Evolutionary conservation across 169 alveolate genomes (phyloP), one percentile per base, ranked within the genome.

Genomic region (Babesia sp.): DNA sequence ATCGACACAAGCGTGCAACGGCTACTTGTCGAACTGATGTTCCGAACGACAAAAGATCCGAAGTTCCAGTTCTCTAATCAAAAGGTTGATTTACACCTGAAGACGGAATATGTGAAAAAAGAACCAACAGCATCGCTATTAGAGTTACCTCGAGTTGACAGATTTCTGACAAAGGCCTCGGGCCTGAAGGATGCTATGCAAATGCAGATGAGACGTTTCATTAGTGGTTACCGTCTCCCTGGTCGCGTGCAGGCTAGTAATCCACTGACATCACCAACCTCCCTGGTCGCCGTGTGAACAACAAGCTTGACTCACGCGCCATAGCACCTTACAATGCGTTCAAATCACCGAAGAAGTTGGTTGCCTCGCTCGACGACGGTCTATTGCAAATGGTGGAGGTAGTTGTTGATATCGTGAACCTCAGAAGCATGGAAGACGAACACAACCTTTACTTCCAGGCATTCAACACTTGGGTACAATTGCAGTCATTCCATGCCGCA

Each of bases 1-100:
- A 81, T 81, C 5, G 89, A 81, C 48, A 81, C 89, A 20, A 46
- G n/a, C 20, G 75, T 79, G 24, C 85, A 81, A 68, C 58, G 59
- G 31, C 24, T 73, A 14, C 28, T 81, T 29, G 29, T 81, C 31
- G 70, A 73, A 48, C 48, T 67, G 12, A 81, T 81, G 85, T 72
- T 68, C 71, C 36, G 84, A 31, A 71, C 82, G 31, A 81, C 84
- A 3, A 56, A 71, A 22, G 84, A 46, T 41, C 51, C 22, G 18
- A 56, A 44, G 57, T 71, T 34, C 75, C 36, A 45, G 46, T 41
- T 33, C 16, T 79, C 87, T 18, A 48, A 44, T 0, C 58, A 53
- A 34, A 79, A 55, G 63, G 77, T 79, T 0, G 45, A 71, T 14
- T 34, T 79, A 48, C 67, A 64, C 31, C 39, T 79, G 68, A 70